A percentile compares a stretch with the other conserved stretches of the same genome.
Evolutionary conservation across 306 rosid species (phyloP).

Genomic region (Hippophae tibetana): DNA sequence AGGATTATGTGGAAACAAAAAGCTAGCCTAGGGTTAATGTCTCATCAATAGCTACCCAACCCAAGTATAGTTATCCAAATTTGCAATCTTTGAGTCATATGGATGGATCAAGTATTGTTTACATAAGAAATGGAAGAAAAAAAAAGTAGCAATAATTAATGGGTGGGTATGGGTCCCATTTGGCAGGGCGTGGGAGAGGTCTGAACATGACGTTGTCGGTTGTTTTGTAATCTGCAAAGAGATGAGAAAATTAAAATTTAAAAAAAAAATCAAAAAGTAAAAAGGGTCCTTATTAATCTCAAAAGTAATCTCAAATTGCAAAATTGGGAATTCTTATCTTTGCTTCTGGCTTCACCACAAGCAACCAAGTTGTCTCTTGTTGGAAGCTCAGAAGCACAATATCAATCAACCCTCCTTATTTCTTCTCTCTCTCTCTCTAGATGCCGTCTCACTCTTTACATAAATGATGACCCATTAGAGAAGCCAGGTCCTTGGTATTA

Average conservation of each 20-base stretch:
- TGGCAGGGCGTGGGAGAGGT: constrained; percentile 67
- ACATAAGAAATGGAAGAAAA: constrained; percentile 17
- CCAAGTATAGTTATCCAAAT: background rate
- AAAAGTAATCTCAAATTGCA: constrained; percentile 10
- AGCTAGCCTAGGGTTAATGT: background rate
- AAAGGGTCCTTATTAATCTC: constrained; percentile 9
- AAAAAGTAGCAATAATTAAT: constrained; percentile 31
- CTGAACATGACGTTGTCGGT: constrained; percentile 68
- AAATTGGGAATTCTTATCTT: constrained; percentile 14
- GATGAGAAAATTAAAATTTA: background rate
- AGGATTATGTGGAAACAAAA: background rate
- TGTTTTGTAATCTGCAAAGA: constrained; percentile 31
- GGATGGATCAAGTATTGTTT: constrained; percentile 11
- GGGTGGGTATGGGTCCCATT: constrained; percentile 32
- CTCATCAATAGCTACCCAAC: background rate
- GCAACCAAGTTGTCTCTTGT: constrained; percentile 68
- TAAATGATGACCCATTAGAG: constrained; percentile 16
- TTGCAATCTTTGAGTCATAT: constrained; percentile 1
- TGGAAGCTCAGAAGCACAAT: constrained; percentile 38
- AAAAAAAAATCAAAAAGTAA: background rate
- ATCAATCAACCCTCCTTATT: background rate
- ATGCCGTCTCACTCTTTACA: background rate
- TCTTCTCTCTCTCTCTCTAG: constrained; percentile 12
- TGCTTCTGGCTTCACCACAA: constrained; percentile 38
- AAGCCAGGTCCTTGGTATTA: constrained; percentile 10